Conservation (phyloP, 2,329 filamentous ascomycete genomes). For the Gnomoniopsis sp. region DNA sequence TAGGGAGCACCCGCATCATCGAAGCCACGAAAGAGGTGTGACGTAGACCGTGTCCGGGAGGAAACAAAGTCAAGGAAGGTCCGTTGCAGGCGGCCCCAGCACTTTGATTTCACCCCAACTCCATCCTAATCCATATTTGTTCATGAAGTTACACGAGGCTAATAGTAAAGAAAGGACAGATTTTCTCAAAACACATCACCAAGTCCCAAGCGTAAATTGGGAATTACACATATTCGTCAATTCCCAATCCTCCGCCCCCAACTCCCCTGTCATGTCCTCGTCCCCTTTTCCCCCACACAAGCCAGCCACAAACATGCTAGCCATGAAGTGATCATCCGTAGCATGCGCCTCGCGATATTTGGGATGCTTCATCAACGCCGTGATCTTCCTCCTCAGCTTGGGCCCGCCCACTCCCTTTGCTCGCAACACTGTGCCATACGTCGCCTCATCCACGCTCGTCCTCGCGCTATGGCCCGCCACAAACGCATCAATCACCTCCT, state of each 20-base stretch:
- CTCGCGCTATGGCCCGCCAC: conserved; percentile 35
- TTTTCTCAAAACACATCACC: conserved; percentile 19
- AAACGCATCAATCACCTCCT: conserved; percentile 60
- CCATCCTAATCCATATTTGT: no score
- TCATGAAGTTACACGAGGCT: no score
- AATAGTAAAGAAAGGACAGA: no score
- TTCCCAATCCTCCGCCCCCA: conserved; percentile 64
- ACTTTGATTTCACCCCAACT: no score
- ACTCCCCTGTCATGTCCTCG: conserved; percentile 34
- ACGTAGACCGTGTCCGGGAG: not conserved
- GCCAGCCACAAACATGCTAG: conserved; percentile 61
- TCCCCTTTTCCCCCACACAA: conserved; percentile 47
- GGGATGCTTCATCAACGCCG: conserved; percentile 66
- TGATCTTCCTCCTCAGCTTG: conserved; percentile 49
- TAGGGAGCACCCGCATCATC: not conserved
- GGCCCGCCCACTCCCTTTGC: conserved; percentile 41
- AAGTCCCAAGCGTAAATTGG: conserved; percentile 52
- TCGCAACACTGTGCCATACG: conserved; percentile 18
- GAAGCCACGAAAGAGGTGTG: not conserved
- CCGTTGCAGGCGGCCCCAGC: no score
- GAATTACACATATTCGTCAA: conserved; percentile 63
- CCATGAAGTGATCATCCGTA: conserved; percentile 70
- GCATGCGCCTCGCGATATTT: conserved; percentile 63
- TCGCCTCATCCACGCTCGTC: conserved; percentile 14
- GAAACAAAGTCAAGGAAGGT: no score